A percentile compares a stretch with the other conserved stretches of the same genome.
Evolutionary conservation across 768 basidiomycete genomes (phyloP).

Genomic region (Rhizopogon sp.): DNA sequence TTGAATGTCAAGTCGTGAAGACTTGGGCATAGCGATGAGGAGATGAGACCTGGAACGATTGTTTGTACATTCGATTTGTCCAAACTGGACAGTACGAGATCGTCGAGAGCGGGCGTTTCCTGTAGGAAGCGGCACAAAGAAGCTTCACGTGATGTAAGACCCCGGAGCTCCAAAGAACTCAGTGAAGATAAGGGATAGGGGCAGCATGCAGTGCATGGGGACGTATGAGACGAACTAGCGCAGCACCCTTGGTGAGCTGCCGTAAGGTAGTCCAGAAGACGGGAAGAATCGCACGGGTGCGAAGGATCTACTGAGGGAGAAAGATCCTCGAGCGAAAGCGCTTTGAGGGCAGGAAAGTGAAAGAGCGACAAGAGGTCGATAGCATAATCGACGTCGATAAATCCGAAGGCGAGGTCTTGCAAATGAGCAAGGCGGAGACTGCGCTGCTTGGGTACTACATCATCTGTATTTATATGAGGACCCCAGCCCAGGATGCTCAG

Average conservation of each 20-base stretch:
- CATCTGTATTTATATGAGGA: constrained; percentile 26
- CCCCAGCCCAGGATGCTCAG: constrained; percentile 54
- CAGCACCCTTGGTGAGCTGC: constrained; percentile 1
- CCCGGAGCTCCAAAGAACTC: not conserved
- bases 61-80: not conserved
- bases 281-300: constrained; percentile 30
- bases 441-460: constrained; percentile 1
- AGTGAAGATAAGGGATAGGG: constrained; percentile 4
- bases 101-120: not conserved
- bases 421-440: constrained; percentile 26
- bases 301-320: constrained; percentile 31
- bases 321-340: constrained; percentile 43
- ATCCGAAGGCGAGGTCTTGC: constrained; percentile 36
- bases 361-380: constrained; percentile 35
- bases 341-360: constrained; percentile 30
- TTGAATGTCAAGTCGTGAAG: not conserved
- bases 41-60: not conserved
- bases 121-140: constrained; percentile 3
- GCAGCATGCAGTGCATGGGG: constrained; percentile 4
- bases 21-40: not conserved
- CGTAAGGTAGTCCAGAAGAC: constrained; percentile 31
- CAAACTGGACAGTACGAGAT: not conserved
- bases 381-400: constrained; percentile 36
- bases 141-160: constrained; percentile 3
- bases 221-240: not conserved